Base-by-base conservation (phyloP, 352 stramenopile genomes). In the Globisporangium alternatum region DNA sequence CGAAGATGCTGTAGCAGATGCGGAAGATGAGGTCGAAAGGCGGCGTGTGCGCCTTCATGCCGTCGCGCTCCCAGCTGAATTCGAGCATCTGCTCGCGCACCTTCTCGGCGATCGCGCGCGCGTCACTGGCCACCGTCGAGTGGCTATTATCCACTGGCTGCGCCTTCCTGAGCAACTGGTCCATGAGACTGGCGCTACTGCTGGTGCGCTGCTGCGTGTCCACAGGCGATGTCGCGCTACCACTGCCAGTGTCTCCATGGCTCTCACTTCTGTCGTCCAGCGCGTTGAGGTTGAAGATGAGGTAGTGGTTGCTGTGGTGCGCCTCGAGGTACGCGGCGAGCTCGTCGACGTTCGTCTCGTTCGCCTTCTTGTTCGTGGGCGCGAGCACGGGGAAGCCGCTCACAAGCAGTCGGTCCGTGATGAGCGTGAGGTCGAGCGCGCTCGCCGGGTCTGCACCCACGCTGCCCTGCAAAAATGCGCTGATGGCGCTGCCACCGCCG, bases 1-100 rank as follows among this genome's bases (percentile, higher is more conserved):
- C 89, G 70, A 96, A 84, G 39, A 98, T 81, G 13, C 87, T 81
- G 67, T 98, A 98, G 71, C 92, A 98, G 44, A 97, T 91, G 45
- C 93, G 80, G 65, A 98, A 93, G 30, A 98, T 74, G 10, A 91
- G 77, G 54, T 95, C 86, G 12, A 91, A 72, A 2, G 86, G 81
- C 12, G 86, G 86, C 44, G 86, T 92, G 65, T 95, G 85, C 35
- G 84, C 83, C 61, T 93, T 90, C 80, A 95, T 91, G 5, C 79
- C 81, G 60, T 91, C 81, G 3, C 83, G 80, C 54, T 93, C 83
- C 81, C 86, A 92, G 54, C 77, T 80, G 64, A 94, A 95, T 58
- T 96, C 88, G 58, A 95, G 72, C 64, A 95, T 78, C 67, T 96
- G 88, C 47, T 91, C 78, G n/a, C 84, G 76, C 47, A 94, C 65